Evolutionary conservation across 2,329 filamentous ascomycete genomes (phyloP), one percentile per base, ranked within the genome.

Genomic region (Trichoderma gracile): DNA sequence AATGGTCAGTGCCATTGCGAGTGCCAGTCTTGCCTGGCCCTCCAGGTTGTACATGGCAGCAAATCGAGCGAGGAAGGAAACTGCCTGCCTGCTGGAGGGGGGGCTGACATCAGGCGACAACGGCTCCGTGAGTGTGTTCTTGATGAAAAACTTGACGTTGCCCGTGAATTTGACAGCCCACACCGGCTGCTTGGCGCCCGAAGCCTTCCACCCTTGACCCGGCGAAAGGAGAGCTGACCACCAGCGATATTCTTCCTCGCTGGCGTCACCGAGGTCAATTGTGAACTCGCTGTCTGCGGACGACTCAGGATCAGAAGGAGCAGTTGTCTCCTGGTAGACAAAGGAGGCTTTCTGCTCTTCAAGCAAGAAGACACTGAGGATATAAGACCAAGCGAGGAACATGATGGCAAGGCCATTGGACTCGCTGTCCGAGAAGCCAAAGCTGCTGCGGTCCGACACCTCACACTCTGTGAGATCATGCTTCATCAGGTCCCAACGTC

Each of bases 1-100:
- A 19, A 65, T 38, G 23, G 47, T 53, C 42, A 65, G 17, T 21
- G 57, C 63, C 63, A 65, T 65, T 25, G 63, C 38, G 15, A 65
- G 55, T 10, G 42, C 63, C 9, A 65, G 40, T 2, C 15, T 17
- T 3, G 47, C 55, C 43, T 65, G 63, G 23, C 49, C 54, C 40
- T 54, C 63, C 43, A 65, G 14, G 3, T 61, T 42, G 47, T 62
- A 62, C 8, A 46, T 27, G 27, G 63, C 60, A 5, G 47, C 62
- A 40, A 68, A 68, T 7, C 65, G 64, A 17, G 62, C 59, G 14
- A 68, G 65, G 43, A 63, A 68, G 12, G 42, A 49, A 8, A 63
- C 19, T 12, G 65, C 63, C n/a, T 64, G 46, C 17, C 25, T 30
- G 42, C 61, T 56, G 8, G 55, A 47, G 2, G 50, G 49, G 5